Base-by-base conservation (phyloP, 2,329 filamentous ascomycete genomes). In the Pestalotiopsis sp. region DNA sequence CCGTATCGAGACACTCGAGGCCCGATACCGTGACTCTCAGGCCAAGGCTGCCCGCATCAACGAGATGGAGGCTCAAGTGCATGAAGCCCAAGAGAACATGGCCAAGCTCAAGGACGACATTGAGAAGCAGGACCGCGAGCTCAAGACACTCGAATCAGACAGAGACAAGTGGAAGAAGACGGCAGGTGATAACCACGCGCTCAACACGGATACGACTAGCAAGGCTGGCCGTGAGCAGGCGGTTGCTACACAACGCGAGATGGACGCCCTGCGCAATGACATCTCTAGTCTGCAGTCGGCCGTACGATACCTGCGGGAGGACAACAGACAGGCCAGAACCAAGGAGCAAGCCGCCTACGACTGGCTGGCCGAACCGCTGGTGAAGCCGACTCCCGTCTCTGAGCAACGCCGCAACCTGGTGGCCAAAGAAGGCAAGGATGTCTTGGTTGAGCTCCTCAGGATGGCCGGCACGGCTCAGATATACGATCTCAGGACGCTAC, bases 1-100 rank as follows among this genome's bases (percentile, higher is more conserved):
- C 73, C 95, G 96, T 80, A 97, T 98, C 73, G 95, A 98, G 80
- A 93, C 96, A 56, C 89, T 98, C 49, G 93, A 97, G 79, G 93
- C 93, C 7, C 88, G 93, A 68, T 95, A 96, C 91, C 90, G 91
- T 68, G 94, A 97, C 76, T 93, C 93, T 5, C 90, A 90, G 72
- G 90, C 92, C 77, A 95, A 95, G 80, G 89, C 92, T 14, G 89
- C 90, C 65, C 87, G 86, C 66, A 92, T 94, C 72, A 83, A 84
- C 23, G 89, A 90, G 66, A 84, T 94, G 13, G 91, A 93, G 78
- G 81, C 81, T 41, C 83, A 86, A 73, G 83, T 92, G 27, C 85
- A 86, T 63, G 81, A 85, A 20, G 84, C 87, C 31, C 84, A 86
- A 71, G 80, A 84, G 68, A 81, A 84, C 56, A 83, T 86, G 31